phyloP scores from a whole-genome alignment of 192 early-diverging fungal genomes.

The Neocallimastix lanati region DNA sequence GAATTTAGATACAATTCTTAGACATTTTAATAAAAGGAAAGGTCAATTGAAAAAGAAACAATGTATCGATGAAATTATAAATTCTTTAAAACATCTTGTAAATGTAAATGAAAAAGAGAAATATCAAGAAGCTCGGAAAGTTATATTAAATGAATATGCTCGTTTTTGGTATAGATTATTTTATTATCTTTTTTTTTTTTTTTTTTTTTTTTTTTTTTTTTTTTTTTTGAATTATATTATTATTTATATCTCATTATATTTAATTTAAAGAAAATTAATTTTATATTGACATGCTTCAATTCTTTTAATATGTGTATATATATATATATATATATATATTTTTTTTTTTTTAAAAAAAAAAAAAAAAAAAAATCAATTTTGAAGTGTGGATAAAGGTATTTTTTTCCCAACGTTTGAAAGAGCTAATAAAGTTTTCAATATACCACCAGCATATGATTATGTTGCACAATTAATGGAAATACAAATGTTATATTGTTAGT shows the following conservation, averaged over 20 bases:
- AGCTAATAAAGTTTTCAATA: neutral
- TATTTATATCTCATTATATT: no score
- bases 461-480: neutral
- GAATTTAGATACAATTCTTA: neutral
- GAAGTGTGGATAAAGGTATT: neutral
- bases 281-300: no score
- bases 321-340: no score
- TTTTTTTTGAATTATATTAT: no score
- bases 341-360: no score
- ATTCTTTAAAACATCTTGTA: neutral
- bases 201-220: no score
- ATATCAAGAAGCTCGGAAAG: neutral
- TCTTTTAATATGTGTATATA: no score
- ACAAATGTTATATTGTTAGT: neutral
- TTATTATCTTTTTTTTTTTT: no score
- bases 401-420: neutral
- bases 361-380: no score
- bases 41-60: neutral
- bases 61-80: neutral
- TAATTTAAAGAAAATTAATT: no score
- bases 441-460: neutral
- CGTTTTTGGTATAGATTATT: neutral
- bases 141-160: neutral
- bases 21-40: neutral
- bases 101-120: neutral